phyloP scores from a whole-genome alignment of 2,329 filamentous ascomycete genomes.

The Diatrype stigma region DNA sequence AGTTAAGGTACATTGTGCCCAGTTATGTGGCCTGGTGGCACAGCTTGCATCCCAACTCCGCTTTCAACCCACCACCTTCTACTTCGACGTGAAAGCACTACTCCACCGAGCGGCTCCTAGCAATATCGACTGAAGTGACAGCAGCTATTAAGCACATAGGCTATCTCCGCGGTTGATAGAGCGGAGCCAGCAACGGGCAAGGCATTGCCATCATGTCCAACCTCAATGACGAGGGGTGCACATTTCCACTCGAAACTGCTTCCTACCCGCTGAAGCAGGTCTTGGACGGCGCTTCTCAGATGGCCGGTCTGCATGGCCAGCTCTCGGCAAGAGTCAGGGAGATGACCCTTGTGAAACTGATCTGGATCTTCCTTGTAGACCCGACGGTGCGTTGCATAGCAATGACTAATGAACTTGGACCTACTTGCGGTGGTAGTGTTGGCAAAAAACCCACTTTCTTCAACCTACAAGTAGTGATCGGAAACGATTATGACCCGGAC shows the following conservation, averaged over 20 bases:
- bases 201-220: constrained; percentile 36
- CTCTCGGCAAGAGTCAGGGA: constrained; percentile 29
- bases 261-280: constrained; percentile 29
- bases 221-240: constrained; percentile 27
- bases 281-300: constrained; percentile 32
- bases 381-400: neutral
- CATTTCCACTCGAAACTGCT: constrained; percentile 29
- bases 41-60: no score
- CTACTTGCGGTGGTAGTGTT: no score
- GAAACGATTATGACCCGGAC: constrained; percentile 34
- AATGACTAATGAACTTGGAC: constrained; percentile 1
- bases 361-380: no score
- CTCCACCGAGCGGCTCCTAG: no score
- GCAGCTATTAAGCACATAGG: constrained; percentile 23
- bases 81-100: no score
- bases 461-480: constrained; percentile 28
- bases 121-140: no score
- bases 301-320: constrained; percentile 36
- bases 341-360: constrained; percentile 16
- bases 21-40: no score
- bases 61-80: no score
- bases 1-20: no score
- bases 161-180: constrained; percentile 34
- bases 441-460: no score
- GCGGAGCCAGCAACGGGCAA: constrained; percentile 29